These are phyloP conservation scores for Chrysoporthe puriensis DNA, from an alignment of 2,329 filamentous ascomycete species.

Conservation along the genomic window DNA sequence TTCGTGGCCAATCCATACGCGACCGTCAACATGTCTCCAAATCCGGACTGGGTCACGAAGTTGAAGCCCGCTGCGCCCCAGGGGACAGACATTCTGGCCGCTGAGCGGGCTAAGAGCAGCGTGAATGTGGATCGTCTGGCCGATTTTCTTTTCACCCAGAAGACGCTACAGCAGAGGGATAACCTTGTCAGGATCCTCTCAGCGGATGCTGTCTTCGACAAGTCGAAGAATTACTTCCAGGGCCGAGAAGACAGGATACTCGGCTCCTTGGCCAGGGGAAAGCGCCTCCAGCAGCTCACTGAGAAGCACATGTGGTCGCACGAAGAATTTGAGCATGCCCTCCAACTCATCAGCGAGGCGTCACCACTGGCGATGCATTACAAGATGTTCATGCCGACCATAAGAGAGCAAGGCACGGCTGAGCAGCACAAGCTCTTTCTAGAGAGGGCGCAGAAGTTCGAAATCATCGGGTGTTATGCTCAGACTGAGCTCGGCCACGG, in stretches of 20 bases:
- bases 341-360: conserved; percentile 72
- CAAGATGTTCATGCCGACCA: conserved; percentile 55
- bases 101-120: conserved; percentile 69
- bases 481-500: conserved; percentile 82
- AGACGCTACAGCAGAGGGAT: conserved; percentile 63
- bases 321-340: conserved; percentile 67
- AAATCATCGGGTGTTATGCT: conserved; percentile 78
- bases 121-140: conserved; percentile 70
- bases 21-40: conserved; percentile 23
- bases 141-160: conserved; percentile 70
- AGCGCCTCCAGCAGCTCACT: conserved; percentile 69
- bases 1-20: not conserved
- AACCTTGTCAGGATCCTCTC: conserved; percentile 67
- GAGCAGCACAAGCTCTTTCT: conserved; percentile 77
- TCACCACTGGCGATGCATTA: conserved; percentile 76
- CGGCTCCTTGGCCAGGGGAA: conserved; percentile 69
- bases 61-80: conserved; percentile 60
- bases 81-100: conserved; percentile 68
- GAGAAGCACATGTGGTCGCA: conserved; percentile 68
- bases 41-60: conserved; percentile 36
- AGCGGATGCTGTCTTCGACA: conserved; percentile 73
- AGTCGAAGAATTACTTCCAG: conserved; percentile 76
- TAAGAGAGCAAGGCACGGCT: conserved; percentile 71
- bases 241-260: conserved; percentile 72
- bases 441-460: conserved; percentile 68